Evolutionary conservation across 352 stramenopile genomes (phyloP).

Genomic region (Pythium oligandrum): DNA sequence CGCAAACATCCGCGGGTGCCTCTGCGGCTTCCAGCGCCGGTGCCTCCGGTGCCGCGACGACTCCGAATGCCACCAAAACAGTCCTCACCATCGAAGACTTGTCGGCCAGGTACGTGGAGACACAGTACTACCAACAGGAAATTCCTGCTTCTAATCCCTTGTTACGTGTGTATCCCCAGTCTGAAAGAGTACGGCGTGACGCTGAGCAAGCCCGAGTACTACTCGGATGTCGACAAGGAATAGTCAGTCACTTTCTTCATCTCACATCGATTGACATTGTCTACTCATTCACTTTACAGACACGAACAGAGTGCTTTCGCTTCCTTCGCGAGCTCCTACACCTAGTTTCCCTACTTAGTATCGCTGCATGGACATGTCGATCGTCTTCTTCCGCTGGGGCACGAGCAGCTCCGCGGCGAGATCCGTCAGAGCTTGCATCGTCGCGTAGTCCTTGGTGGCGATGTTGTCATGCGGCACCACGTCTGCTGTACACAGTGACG

Average conservation of each 20-base stretch:
- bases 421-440: slow-evolving; percentile 58
- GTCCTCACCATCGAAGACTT: slow-evolving; percentile 80
- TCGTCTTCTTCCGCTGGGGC: too few relatives aligned
- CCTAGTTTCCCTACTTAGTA: too few relatives aligned
- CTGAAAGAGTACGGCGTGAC: slow-evolving; percentile 81
- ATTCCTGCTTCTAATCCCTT: too few relatives aligned
- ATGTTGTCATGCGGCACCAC: slow-evolving; percentile 46
- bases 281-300: too few relatives aligned
- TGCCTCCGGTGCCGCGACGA: slow-evolving; percentile 12
- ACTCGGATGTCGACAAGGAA: slow-evolving; percentile 3
- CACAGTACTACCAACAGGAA: too few relatives aligned
- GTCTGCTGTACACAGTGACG: slow-evolving; percentile 40
- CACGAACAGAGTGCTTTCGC: too few relatives aligned
- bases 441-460: slow-evolving; percentile 66
- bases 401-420: slow-evolving; percentile 27
- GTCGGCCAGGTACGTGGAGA: slow-evolving; percentile 28
- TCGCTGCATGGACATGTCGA: too few relatives aligned
- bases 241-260: too few relatives aligned
- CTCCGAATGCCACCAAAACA: slow-evolving; percentile 1
- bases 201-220: slow-evolving; percentile 77
- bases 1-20: slow-evolving; percentile 19
- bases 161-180: slow-evolving; percentile 14
- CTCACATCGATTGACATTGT: too few relatives aligned
- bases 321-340: too few relatives aligned
- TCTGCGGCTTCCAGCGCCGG: slow-evolving; percentile 7